phyloP scores from a whole-genome alignment of 306 rosid species.

The Lagenaria siceraria region DNA sequence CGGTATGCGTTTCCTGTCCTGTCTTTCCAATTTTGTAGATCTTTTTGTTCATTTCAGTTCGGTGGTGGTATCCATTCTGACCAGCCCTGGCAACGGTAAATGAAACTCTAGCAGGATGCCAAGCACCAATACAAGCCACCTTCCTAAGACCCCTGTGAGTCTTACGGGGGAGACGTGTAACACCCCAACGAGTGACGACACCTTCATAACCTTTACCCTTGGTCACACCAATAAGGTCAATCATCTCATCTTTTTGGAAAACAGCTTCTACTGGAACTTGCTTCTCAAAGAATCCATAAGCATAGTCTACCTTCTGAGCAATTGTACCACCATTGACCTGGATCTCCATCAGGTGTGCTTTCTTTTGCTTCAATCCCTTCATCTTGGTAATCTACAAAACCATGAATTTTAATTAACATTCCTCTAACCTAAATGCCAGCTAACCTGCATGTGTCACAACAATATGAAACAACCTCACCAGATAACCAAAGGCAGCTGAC shows the following conservation, averaged over 20 bases:
- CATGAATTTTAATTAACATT: background rate
- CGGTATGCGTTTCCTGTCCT: conserved; percentile 51
- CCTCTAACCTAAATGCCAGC: too few relatives aligned
- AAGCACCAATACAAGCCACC: conserved; percentile 93
- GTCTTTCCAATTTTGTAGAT: conserved; percentile 59
- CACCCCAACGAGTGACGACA: conserved; percentile 90
- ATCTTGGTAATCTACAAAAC: conserved; percentile 52
- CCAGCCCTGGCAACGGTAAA: conserved; percentile 92
- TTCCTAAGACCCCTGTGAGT: conserved; percentile 84
- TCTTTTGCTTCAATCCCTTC: conserved; percentile 87
- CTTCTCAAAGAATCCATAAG: conserved; percentile 62
- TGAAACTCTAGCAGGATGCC: conserved; percentile 93
- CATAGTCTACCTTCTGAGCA: conserved; percentile 69
- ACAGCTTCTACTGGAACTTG: conserved; percentile 78
- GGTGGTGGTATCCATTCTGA: conserved; percentile 81
- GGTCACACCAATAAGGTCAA: conserved; percentile 74
- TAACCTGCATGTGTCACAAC: background rate
- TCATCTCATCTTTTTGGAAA: conserved; percentile 90
- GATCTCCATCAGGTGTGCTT: conserved; percentile 82
- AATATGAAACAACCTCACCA: background rate
- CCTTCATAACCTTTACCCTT: conserved; percentile 91
- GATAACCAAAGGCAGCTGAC: too few relatives aligned
- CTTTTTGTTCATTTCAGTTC: conserved; percentile 80
- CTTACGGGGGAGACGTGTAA: conserved; percentile 82
- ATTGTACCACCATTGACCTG: conserved; percentile 71